Conservation (phyloP, 129 eudicot species). For the Chrysanthemum makinoi region DNA sequence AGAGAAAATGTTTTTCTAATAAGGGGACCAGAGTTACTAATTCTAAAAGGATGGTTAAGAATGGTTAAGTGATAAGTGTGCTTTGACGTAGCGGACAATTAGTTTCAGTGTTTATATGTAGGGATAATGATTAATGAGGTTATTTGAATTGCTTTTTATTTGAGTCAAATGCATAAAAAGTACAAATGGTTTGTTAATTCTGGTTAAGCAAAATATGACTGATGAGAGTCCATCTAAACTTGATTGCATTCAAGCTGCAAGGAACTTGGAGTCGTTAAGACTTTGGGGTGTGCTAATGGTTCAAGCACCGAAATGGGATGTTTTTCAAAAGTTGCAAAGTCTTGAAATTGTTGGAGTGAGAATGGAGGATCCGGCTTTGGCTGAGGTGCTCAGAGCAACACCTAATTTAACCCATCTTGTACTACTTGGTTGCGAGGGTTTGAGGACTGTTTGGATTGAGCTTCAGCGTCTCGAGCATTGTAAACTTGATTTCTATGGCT, state of each 20-base stretch:
- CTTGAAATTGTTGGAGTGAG: conserved; percentile 91
- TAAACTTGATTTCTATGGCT: conserved; percentile 72
- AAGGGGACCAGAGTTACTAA: no score
- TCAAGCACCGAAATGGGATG: conserved; percentile 73
- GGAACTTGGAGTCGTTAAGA: conserved; percentile 62
- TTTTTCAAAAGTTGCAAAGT: conserved; percentile 45
- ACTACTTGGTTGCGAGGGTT: conserved; percentile 87
- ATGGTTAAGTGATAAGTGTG: no score
- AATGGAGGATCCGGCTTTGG: conserved; percentile 63
- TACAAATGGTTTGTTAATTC: no score
- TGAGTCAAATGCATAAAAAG: no score
- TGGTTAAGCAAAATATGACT: conserved; percentile 31
- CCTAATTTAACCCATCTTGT: conserved; percentile 65
- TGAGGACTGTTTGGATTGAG: conserved; percentile 55
- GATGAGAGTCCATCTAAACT: conserved; percentile 51
- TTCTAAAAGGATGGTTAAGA: no score
- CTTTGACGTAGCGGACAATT: no score
- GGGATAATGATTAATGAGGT: no score
- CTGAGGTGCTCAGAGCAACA: conserved; percentile 57
- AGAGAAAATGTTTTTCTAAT: no score
- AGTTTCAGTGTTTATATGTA: no score
- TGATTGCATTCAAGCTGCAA: conserved; percentile 65
- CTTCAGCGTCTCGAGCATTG: conserved; percentile 61
- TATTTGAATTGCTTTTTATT: no score
- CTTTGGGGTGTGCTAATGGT: conserved; percentile 88